These are phyloP conservation scores for Populus hybrid DNA, from an alignment of 441 rosid genomes.

Conservation along the genomic window DNA sequence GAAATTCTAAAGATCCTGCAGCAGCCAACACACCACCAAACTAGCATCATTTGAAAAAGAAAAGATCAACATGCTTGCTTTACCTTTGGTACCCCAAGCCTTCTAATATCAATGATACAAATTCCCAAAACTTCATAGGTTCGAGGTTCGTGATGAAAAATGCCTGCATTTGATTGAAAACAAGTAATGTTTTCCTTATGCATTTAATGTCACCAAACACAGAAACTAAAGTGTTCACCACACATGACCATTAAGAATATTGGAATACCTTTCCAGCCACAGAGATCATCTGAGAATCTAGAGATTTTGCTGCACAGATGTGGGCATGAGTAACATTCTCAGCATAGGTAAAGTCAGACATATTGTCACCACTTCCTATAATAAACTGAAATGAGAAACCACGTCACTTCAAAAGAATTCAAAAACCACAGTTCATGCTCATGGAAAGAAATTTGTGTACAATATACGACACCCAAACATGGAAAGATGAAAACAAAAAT, in stretches of 20 bases:
- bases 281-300: slow-evolving; percentile 57
- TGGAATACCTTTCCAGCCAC: slow-evolving; percentile 87
- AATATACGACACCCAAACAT: not conserved
- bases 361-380: slow-evolving; percentile 72
- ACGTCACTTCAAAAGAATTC: slow-evolving; percentile 29
- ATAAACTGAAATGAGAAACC: slow-evolving; percentile 72
- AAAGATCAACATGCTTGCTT: slow-evolving; percentile 17
- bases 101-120: slow-evolving; percentile 57
- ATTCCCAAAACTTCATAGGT: slow-evolving; percentile 77
- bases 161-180: slow-evolving; percentile 50
- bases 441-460: not conserved
- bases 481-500: not conserved
- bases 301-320: slow-evolving; percentile 70
- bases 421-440: slow-evolving; percentile 10
- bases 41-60: not conserved
- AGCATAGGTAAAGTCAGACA: slow-evolving; percentile 80
- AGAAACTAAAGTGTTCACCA: not conserved
- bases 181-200: slow-evolving; percentile 4
- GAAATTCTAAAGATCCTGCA: not conserved
- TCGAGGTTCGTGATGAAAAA: slow-evolving; percentile 82
- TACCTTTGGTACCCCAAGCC: slow-evolving; percentile 89
- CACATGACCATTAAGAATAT: slow-evolving; percentile 2
- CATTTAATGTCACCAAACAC: not conserved
- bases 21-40: not conserved
- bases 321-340: slow-evolving; percentile 90